Evolutionary conservation across 345 rosid genomes (phyloP), one percentile per base, ranked within the genome.

Genomic region (Sonneratia alba): DNA sequence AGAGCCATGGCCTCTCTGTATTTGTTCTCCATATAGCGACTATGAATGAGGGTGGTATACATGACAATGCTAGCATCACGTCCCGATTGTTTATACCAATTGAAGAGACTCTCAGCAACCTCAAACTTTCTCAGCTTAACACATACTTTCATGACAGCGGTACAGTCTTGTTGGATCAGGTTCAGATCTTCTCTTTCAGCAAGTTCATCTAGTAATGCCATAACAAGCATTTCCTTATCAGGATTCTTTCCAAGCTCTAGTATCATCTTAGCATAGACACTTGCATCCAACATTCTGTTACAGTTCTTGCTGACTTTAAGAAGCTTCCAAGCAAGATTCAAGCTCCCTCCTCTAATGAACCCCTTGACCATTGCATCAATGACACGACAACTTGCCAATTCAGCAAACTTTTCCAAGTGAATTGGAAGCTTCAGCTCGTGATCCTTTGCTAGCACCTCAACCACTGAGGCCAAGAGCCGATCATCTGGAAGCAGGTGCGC

Each of bases 331-430:
- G 93, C 97, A 61, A 91, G 79, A 64, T 80, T 82, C 76, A 90
- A 73, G 78, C 82, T 86, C 45, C 96, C 86, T 22, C 93, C 96
- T 81, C 72, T 77, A 42, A 88, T 78, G 45, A 91, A 88, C 6
- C 97, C 96, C 68, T 72, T 87, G 72, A 83, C 80, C 97, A 89
- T 90, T 6, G 97, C 96, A 76, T 94, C 97, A 3, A 94, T 83
- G 68, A 94, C 91, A 22, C 86, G 78, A 77, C 88, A 73, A 64
- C 85, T 91, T 1, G 89, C 87, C 75, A 84, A 70, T 47, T 79
- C 75, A 70, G 77, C 71, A 36, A 88, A 83, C 79, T 82, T 83
- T 32, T 83, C 85, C 76, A 85, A 81, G 42, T 88, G 74, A 22
- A 78, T 24, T 10, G 91, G 92, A 71, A 91, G 51, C 67, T 88